Percentiles rank a stretch among this genome's conserved stretches.
phyloP scores from a whole-genome alignment of 305 asterid genomes.

The Ruellia speciosa region DNA sequence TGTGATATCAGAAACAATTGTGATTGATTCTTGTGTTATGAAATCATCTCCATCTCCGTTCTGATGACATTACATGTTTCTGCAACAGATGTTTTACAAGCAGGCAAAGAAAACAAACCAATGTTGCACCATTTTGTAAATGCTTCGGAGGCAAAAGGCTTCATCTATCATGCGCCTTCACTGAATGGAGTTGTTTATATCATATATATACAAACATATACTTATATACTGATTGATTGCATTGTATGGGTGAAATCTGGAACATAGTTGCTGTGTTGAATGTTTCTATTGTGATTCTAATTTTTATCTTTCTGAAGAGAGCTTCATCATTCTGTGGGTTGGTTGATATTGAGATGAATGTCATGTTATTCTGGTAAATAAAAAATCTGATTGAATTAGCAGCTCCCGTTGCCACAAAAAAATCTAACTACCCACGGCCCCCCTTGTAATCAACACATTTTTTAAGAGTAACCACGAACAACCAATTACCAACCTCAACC shows the following conservation, averaged over 20 bases:
- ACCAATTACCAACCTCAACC: no score
- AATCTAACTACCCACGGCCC: no score
- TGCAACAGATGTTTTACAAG: constrained; percentile 90
- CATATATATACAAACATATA: background rate
- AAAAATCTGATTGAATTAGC: no score
- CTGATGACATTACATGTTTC: constrained; percentile 6
- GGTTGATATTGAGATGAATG: background rate
- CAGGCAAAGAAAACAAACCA: constrained; percentile 91
- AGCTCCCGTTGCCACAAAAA: no score
- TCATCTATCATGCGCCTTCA: constrained; percentile 14
- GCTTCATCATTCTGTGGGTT: background rate
- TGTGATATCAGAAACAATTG: background rate
- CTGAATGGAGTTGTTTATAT: constrained; percentile 30
- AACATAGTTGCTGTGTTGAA: background rate
- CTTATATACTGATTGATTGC: background rate
- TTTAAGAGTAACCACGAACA: no score
- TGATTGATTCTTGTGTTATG: no score
- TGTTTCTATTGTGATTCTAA: background rate
- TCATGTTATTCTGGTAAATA: background rate
- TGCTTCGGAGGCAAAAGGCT: constrained; percentile 22
- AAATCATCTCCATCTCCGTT: background rate
- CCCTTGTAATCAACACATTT: no score
- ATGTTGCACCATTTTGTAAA: constrained; percentile 74
- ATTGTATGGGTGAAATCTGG: background rate
- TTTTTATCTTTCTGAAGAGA: background rate